Evolutionary conservation across 352 stramenopile genomes (phyloP), one percentile per base, ranked within the genome.

Genomic region (Phytophthora ohioensis): DNA sequence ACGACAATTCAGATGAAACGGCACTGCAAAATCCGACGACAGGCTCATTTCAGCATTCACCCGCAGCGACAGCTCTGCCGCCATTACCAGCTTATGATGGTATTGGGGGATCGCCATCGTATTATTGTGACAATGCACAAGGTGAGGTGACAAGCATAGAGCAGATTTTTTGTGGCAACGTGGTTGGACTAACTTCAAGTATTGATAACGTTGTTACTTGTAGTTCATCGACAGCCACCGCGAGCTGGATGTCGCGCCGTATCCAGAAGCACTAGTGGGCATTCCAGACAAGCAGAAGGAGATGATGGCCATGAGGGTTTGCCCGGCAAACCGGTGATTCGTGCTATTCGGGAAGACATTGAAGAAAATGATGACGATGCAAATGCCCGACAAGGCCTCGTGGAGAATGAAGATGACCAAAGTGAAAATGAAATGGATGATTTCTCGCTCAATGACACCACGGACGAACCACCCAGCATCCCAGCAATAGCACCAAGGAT

Each of bases 31-130:
- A 48, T 55, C 21, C 54, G 6, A 36, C 42, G 35, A 21, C 11
- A 47, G 10, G 48, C 10, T 9, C 31, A 13, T 70, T 67, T 59
- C 67, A 66, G 9, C 62, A 73, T 35, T 43, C 53, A 38, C 4
- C 56, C 11, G 65, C 15, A 36, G 30, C 67, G 1, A 52, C 67
- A 46, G 58, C 85, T 13, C 64, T 95, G 8, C 84, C 86, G n/a
- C 86, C 86, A 12, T 60, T 95, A 10, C 88, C 88, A 80, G 86
- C 86, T 5, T 94, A 95, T 64, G 86, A 95, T 66, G 88, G 86
- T 1, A 83, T 93, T 57, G 86, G 86, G 36, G 88, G 86, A 10
- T 95, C 88, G 6, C 88, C 88, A 9, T 93, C 86, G 0, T 93
- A 92, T 43, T 94, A 90, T 60, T 92, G 78, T 60, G 85, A 92